Conservation (phyloP, 2,329 filamentous ascomycete species). For the Colletotrichum musae region DNA sequence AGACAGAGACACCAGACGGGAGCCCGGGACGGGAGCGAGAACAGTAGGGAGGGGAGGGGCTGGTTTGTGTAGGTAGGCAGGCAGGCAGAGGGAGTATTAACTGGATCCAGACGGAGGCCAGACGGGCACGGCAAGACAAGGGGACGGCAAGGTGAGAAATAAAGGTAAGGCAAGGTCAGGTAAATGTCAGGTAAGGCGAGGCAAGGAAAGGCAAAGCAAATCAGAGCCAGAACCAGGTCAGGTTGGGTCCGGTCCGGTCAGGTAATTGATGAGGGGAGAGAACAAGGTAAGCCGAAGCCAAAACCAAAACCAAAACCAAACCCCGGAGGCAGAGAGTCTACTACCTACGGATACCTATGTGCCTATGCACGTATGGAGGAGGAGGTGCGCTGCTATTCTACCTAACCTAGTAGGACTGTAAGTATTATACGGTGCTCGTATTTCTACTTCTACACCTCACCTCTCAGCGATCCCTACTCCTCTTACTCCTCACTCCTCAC, state of each 20-base stretch:
- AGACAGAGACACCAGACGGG: conserved; percentile 7
- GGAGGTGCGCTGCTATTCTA: too few species aligned
- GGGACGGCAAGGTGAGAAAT: conserved; percentile 5
- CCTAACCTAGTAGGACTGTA: too few species aligned
- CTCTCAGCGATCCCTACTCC: background rate
- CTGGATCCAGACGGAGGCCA: too few species aligned
- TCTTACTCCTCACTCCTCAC: conserved; percentile 14
- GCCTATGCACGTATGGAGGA: too few species aligned
- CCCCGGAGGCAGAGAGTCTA: too few species aligned
- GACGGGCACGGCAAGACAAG: background rate
- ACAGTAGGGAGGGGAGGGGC: too few species aligned
- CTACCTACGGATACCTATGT: too few species aligned
- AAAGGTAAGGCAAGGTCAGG: background rate
- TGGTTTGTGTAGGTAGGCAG: too few species aligned
- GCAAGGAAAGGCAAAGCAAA: background rate
- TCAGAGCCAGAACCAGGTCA: background rate
- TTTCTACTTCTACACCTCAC: background rate
- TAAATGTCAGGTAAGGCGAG: background rate
- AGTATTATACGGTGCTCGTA: too few species aligned
- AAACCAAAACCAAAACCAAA: background rate
- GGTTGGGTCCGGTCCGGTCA: too few species aligned
- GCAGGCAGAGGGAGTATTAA: too few species aligned
- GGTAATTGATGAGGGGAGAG: too few species aligned
- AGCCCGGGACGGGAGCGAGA: background rate
- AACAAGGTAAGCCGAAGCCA: conserved; percentile 1